A percentile compares a stretch with the other conserved stretches of the same genome.
Conservation (phyloP, 2,329 filamentous ascomycete genomes). For the Rutstroemia sp. region DNA sequence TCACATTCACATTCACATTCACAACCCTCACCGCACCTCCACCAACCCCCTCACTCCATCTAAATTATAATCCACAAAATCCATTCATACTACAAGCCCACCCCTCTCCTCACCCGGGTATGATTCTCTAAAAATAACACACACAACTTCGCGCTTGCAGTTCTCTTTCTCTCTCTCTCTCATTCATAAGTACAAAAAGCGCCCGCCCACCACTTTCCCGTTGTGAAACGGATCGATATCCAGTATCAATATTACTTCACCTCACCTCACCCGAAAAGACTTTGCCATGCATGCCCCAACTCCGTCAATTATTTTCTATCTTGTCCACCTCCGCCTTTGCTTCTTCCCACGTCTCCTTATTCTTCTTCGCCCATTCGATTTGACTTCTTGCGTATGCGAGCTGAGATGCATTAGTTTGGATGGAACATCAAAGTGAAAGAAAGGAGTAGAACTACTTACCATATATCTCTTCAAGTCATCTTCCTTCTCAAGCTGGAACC, state of each 20-base stretch:
- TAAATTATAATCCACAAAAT: too few species aligned
- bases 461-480: conserved; percentile 90
- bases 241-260: conserved; percentile 12
- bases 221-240: background rate
- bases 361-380: conserved; percentile 68
- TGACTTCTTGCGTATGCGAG: conserved; percentile 66
- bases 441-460: conserved; percentile 51
- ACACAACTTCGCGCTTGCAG: too few species aligned
- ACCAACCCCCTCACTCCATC: too few species aligned
- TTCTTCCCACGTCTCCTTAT: conserved; percentile 66
- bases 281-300: conserved; percentile 11
- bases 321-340: conserved; percentile 63
- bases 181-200: too few species aligned
- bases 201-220: too few species aligned
- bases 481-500: conserved; percentile 94
- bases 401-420: conserved; percentile 33
- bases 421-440: background rate
- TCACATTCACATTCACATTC: too few species aligned
- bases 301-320: conserved; percentile 42
- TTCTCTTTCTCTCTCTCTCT: too few species aligned
- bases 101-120: too few species aligned
- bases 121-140: too few species aligned
- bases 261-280: conserved; percentile 14
- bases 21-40: too few species aligned
- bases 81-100: too few species aligned